Evolutionary conservation across 208 protist species (phyloP).

Genomic region (Tritrichomonas foetus): DNA sequence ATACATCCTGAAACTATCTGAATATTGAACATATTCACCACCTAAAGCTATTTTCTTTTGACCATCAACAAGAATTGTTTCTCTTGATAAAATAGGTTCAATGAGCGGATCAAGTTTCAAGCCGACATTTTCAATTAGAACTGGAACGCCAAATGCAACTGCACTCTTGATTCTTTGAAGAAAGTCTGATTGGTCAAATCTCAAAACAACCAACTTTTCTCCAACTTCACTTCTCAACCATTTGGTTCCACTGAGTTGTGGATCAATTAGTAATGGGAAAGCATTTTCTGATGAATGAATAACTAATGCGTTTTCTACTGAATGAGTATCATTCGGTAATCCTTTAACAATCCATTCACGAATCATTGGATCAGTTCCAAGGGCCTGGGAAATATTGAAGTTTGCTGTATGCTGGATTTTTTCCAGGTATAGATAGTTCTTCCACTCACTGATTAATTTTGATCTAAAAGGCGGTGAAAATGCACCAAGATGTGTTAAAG

Average conservation of each 20-base stretch:
- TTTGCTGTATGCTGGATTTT: slow-evolving; percentile 80
- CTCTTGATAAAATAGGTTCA: slow-evolving; percentile 81
- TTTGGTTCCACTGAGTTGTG: slow-evolving; percentile 88
- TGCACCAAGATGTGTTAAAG: slow-evolving; percentile 92
- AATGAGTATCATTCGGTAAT: slow-evolving; percentile 87
- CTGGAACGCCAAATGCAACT: slow-evolving; percentile 58
- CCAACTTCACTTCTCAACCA: slow-evolving; percentile 89
- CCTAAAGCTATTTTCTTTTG: slow-evolving; percentile 18
- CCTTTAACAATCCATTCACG: slow-evolving; percentile 92
- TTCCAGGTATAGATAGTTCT: slow-evolving; percentile 72
- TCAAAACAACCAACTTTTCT: slow-evolving; percentile 76
- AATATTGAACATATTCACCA: slow-evolving; percentile 54
- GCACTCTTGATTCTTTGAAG: slow-evolving; percentile 62
- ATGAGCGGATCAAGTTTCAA: slow-evolving; percentile 93
- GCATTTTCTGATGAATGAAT: slow-evolving; percentile 70
- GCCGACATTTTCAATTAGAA: slow-evolving; percentile 84
- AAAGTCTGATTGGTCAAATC: slow-evolving; percentile 71
- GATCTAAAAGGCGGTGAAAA: slow-evolving; percentile 87
- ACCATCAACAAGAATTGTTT: slow-evolving; percentile 80
- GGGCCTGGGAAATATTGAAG: slow-evolving; percentile 77
- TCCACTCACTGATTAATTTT: slow-evolving; percentile 76
- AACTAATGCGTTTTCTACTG: slow-evolving; percentile 92
- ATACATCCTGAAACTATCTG: slow-evolving; percentile 85
- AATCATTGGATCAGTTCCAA: slow-evolving; percentile 73
- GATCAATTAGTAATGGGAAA: slow-evolving; percentile 96